Conservation (phyloP, 139 green algal species). For the Pedinophyceae sp. region DNA sequence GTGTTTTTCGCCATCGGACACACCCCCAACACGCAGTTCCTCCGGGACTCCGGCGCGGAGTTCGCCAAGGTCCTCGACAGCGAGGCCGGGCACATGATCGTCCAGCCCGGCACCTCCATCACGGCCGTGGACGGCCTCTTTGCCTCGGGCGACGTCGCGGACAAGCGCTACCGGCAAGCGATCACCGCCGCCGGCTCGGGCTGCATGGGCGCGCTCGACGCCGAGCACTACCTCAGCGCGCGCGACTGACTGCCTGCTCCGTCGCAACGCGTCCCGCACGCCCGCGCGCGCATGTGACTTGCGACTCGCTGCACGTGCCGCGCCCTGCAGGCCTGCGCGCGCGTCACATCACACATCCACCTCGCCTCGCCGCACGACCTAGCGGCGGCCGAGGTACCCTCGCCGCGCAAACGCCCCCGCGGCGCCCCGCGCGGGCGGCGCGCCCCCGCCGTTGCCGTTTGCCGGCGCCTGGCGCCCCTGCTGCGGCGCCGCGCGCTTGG, state of each 20-base stretch:
- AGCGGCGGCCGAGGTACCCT: not conserved
- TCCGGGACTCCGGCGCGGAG: slow-evolving; percentile 34
- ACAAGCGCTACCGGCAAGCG: slow-evolving; percentile 74
- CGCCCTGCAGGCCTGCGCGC: no score
- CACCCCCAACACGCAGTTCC: slow-evolving; percentile 60
- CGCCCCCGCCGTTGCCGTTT: not conserved
- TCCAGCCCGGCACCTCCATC: slow-evolving; percentile 27
- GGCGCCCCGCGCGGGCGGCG: no score
- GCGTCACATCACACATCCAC: no score
- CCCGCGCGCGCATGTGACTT: no score
- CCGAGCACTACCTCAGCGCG: slow-evolving; percentile 76
- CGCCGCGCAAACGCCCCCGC: not conserved
- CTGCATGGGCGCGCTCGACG: slow-evolving; percentile 82
- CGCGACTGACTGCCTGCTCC: no score
- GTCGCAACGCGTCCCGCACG: no score
- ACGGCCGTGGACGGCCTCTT: slow-evolving; percentile 75
- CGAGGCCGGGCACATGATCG: slow-evolving; percentile 54
- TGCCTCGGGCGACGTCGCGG: slow-evolving; percentile 79
- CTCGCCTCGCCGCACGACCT: no score
- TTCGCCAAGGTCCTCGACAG: slow-evolving; percentile 39
- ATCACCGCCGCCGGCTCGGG: slow-evolving; percentile 87
- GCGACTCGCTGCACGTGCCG: no score
- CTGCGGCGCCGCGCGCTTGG: not conserved
- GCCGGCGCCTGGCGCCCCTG: not conserved
- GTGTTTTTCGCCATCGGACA: slow-evolving; percentile 90